Conservation (phyloP, 352 stramenopile species). For the Globisporangium nunn region DNA sequence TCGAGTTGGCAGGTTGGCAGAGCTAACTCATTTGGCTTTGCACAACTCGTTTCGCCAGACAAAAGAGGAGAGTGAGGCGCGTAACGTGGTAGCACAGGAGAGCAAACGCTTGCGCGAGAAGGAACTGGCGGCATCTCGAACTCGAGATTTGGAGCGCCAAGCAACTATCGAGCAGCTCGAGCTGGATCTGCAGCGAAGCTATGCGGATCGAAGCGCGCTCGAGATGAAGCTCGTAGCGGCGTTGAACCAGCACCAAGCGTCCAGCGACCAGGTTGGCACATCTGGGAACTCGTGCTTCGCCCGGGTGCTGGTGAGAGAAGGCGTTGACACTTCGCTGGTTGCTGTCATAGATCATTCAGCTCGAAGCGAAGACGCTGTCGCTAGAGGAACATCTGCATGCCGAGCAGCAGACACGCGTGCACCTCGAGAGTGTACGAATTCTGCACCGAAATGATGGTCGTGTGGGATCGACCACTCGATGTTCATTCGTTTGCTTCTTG, state of each 20-base stretch:
- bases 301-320: background rate
- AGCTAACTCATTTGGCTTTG: background rate
- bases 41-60: slow-evolving; percentile 9
- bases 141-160: slow-evolving; percentile 16
- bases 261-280: slow-evolving; percentile 7
- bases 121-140: slow-evolving; percentile 18
- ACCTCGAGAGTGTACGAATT: slow-evolving; percentile 4
- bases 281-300: too few species aligned
- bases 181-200: slow-evolving; percentile 20
- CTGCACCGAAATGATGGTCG: background rate
- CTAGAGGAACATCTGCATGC: slow-evolving; percentile 8
- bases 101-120: slow-evolving; percentile 35
- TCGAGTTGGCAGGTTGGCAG: slow-evolving; percentile 1
- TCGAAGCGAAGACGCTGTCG: slow-evolving; percentile 16
- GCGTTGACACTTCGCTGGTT: background rate
- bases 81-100: slow-evolving; percentile 26
- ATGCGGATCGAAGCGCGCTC: slow-evolving; percentile 18
- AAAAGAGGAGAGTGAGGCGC: slow-evolving; percentile 23
- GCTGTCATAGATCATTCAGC: slow-evolving; percentile 8
- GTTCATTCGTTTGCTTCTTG: background rate
- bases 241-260: slow-evolving; percentile 20
- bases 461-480: background rate
- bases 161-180: slow-evolving; percentile 22
- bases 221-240: slow-evolving; percentile 19
- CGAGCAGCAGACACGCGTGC: slow-evolving; percentile 4